Evolutionary conservation across 805 yeast species (phyloP).

Genomic region (Saturnispora gosingensis): DNA sequence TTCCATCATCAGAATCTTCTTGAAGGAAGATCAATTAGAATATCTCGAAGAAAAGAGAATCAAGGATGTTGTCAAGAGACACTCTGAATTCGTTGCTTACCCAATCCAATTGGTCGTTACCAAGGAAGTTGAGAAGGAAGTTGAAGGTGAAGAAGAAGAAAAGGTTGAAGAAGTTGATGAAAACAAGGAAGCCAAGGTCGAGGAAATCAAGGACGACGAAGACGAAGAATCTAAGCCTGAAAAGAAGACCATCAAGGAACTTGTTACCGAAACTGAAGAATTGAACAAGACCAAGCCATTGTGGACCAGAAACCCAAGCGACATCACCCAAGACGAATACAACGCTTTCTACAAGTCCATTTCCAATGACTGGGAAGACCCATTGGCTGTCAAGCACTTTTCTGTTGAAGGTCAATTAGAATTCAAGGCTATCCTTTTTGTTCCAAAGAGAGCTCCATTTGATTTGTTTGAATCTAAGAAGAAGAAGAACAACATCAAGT

Average conservation of each 20-base stretch:
- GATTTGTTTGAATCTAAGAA: constrained; percentile 96
- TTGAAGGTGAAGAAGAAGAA: constrained; percentile 71
- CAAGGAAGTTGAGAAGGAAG: constrained; percentile 98
- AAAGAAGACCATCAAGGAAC: constrained; percentile 85
- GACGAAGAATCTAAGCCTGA: constrained; percentile 48
- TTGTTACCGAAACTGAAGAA: constrained; percentile 93
- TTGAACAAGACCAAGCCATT: constrained; percentile 97
- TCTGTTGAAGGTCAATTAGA: constrained; percentile 99
- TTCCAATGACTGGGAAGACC: constrained; percentile 99
- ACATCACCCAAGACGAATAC: constrained; percentile 96
- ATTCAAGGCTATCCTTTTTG: constrained; percentile 93
- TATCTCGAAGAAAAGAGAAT: constrained; percentile 99
- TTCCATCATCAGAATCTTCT: constrained; percentile 87
- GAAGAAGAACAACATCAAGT: constrained; percentile 98
- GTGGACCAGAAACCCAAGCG: constrained; percentile 99
- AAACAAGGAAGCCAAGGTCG: constrained; percentile 40
- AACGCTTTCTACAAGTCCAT: constrained; percentile 98
- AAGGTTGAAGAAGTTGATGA: constrained; percentile 42
- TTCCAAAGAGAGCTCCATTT: constrained; percentile 99
- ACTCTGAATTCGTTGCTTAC: constrained; percentile 98
- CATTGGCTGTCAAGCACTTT: constrained; percentile 98
- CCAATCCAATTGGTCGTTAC: constrained; percentile 98
- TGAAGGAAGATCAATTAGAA: constrained; percentile 98
- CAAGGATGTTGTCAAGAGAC: constrained; percentile 98
- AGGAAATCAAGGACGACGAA: constrained; percentile 47